A percentile compares a stretch with the other conserved stretches of the same genome.
Evolutionary conservation across 1,284 basidiomycete species (phyloP).

Genomic region (Trichosporon sp.): DNA sequence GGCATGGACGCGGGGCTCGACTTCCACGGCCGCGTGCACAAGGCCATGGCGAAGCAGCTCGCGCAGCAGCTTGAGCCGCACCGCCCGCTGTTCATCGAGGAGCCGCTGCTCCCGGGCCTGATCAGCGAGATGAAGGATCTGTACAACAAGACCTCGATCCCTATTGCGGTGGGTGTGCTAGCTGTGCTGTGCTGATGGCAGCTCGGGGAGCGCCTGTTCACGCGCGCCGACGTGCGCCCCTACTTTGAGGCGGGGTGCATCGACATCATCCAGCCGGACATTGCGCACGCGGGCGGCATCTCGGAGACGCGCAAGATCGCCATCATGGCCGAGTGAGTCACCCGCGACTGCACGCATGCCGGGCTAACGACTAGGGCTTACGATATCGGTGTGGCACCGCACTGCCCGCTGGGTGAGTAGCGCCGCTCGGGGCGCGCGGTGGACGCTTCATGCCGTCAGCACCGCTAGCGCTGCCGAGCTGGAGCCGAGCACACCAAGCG

Average conservation of each 20-base stretch:
- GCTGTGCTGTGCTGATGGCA: constrained; percentile 12
- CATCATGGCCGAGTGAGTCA: constrained; percentile 57
- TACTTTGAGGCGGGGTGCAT: constrained; percentile 60
- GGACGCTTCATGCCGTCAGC: background rate
- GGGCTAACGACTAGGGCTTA: constrained; percentile 34
- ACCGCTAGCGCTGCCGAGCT: background rate
- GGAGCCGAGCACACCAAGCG: constrained; percentile 30
- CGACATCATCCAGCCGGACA: constrained; percentile 72
- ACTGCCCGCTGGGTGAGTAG: constrained; percentile 46
- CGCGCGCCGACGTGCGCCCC: constrained; percentile 64
- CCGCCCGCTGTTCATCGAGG: constrained; percentile 69
- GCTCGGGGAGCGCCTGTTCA: constrained; percentile 67
- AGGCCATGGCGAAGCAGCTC: constrained; percentile 72
- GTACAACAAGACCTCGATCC: constrained; percentile 52
- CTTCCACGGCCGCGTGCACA: constrained; percentile 59
- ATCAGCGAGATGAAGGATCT: constrained; percentile 52
- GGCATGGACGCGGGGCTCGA: constrained; percentile 62
- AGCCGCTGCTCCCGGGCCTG: constrained; percentile 60
- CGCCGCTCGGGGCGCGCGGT: background rate
- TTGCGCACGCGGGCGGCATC: constrained; percentile 59
- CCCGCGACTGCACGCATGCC: background rate
- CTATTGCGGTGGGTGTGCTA: constrained; percentile 45
- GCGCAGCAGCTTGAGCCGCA: constrained; percentile 63
- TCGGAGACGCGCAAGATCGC: constrained; percentile 67
- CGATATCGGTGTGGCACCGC: constrained; percentile 51